Evolutionary conservation across 2,329 filamentous ascomycete genomes (phyloP), one percentile per base, ranked within the genome.

Genomic region (Talaromyces sp.): DNA sequence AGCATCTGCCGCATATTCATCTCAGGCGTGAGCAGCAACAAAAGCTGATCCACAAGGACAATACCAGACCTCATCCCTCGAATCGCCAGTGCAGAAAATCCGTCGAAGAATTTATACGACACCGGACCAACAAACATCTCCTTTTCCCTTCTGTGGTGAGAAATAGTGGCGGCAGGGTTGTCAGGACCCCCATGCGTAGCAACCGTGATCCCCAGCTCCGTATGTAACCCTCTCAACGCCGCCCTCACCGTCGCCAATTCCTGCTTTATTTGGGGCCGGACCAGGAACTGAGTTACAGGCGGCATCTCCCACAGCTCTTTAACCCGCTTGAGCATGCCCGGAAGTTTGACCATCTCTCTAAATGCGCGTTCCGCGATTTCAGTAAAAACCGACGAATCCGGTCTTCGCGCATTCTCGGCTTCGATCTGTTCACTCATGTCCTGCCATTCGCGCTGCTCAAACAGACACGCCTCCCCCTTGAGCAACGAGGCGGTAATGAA

Each of bases 341-440:
- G 73, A 5, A 74, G 59, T 35, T 70, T 71, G 16, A 71, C 60
- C 2, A 74, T 64, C 37, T 73, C 69, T 10, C 68, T 67, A 59
- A 74, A 73, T 0, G 69, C 71, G 22, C 73, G 70, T 39, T 75
- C 73, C 11, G 70, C 67, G 33, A 73, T 71, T 19, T 74, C 72
- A 8, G 69, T 73, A 62, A 72, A 73, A 2, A 72, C 68, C 2
- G 71, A 73, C 0, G 72, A 73, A 47, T 72, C 70, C 1, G 72
- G 71, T 5, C 71, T 66, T 37, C 72, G 70, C 13, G 72, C 72
- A 56, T 72, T 72, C 10, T 72, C 66, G 10, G 67, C 67, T 1
- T 69, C 70, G 41, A 77, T 73, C 24, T 72, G 59, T 43, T 70
- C 68, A 48, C 73, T 70, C 47, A 78, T 65, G 4, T 69, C 67